These are phyloP conservation scores for Fusarium bulbicola DNA, from an alignment of 2,329 filamentous ascomycete species.

Conservation along the genomic window DNA sequence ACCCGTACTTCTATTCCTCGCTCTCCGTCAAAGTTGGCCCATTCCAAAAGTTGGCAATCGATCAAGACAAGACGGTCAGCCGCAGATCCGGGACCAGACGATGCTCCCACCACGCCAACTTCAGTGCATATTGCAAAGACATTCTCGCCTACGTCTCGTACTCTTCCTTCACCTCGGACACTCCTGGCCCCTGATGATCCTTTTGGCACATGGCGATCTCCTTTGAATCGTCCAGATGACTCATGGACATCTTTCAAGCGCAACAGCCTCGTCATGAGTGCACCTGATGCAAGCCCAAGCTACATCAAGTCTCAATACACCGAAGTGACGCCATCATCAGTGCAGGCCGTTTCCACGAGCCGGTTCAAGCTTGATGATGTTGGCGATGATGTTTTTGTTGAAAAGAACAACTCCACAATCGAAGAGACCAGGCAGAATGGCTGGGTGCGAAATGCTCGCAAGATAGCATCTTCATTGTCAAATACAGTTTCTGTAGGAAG, in stretches of 20 bases:
- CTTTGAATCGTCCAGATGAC: constrained; percentile 16
- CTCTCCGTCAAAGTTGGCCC: constrained; percentile 2
- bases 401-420: neutral
- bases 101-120: neutral
- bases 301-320: constrained; percentile 30
- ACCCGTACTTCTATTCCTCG: neutral
- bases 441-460: constrained; percentile 37
- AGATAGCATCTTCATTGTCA: constrained; percentile 37
- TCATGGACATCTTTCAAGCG: constrained; percentile 26
- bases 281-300: constrained; percentile 24
- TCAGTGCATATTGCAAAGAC: neutral
- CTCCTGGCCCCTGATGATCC: constrained; percentile 17
- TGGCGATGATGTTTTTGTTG: neutral
- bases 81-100: neutral
- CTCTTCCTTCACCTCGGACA: neutral
- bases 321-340: neutral
- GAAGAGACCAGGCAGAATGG: constrained; percentile 5
- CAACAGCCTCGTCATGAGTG: neutral
- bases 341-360: neutral
- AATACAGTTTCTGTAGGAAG: constrained; percentile 17
- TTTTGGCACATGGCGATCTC: constrained; percentile 13
- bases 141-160: neutral
- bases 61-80: constrained; percentile 1
- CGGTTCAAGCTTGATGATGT: neutral
- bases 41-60: constrained; percentile 27